Evolutionary conservation across 345 rosid genomes (phyloP).

Genomic region (Stellera chamaejasme): DNA sequence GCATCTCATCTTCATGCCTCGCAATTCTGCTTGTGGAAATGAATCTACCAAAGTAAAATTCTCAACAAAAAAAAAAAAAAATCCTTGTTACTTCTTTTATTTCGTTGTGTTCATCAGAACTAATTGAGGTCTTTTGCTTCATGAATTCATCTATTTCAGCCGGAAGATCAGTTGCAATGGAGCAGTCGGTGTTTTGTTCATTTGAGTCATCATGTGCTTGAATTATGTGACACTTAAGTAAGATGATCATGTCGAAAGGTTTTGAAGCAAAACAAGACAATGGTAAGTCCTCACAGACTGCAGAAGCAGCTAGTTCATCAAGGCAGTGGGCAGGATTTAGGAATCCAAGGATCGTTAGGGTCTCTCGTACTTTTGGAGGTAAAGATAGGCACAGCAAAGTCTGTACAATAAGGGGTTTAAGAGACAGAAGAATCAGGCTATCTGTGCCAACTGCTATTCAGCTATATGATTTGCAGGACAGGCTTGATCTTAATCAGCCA

Average conservation of each 20-base stretch:
- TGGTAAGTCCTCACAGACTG: constrained; percentile 9
- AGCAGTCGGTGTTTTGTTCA: not conserved
- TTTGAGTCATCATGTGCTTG: constrained; percentile 3
- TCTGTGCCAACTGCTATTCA: constrained; percentile 95
- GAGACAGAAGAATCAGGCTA: constrained; percentile 83
- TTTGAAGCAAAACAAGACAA: constrained; percentile 41
- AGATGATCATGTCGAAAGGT: constrained; percentile 51
- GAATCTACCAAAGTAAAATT: not conserved
- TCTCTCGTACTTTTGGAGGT: constrained; percentile 80
- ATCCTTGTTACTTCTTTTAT: constrained; percentile 12
- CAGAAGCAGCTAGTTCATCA: constrained; percentile 27
- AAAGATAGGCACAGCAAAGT: constrained; percentile 99
- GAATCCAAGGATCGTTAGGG: constrained; percentile 89
- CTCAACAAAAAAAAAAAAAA: not conserved
- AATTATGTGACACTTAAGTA: constrained; percentile 31
- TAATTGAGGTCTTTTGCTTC: not conserved
- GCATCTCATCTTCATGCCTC: not conserved
- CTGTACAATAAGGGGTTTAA: constrained; percentile 79
- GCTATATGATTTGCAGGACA: constrained; percentile 82
- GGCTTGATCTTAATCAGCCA: constrained; percentile 80
- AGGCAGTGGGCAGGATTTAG: constrained; percentile 90
- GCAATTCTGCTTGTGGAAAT: not conserved
- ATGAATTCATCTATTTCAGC: not conserved
- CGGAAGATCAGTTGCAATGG: no score
- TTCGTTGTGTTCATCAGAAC: constrained; percentile 1